A percentile compares a stretch with the other conserved stretches of the same genome.
Conservation (phyloP, 2,329 filamentous ascomycete species). For the Chaetomium sp. region DNA sequence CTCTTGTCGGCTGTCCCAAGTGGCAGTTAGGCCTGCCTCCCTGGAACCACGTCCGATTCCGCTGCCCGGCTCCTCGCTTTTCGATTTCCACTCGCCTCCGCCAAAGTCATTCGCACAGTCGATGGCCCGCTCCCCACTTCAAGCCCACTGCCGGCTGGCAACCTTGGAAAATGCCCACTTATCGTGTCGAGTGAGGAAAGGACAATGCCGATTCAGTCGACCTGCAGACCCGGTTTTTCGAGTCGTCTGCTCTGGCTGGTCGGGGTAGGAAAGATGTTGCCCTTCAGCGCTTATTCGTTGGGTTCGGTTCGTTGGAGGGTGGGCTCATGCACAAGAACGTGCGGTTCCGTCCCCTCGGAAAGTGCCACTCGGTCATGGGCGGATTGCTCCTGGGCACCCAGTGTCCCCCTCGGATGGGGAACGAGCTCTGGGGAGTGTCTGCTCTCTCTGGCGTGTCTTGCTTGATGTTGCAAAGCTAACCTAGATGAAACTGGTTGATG, state of each 20-base stretch:
- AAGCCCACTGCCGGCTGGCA: constrained; percentile 22
- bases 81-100: constrained; percentile 11
- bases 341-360: constrained; percentile 17
- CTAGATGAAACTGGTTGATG: background rate
- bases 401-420: background rate
- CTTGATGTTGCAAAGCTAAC: background rate
- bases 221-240: constrained; percentile 30
- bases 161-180: constrained; percentile 21
- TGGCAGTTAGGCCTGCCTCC: background rate
- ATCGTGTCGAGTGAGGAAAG: constrained; percentile 17
- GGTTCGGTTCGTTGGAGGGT: background rate
- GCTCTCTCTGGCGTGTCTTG: background rate
- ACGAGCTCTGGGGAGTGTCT: background rate
- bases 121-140: constrained; percentile 26
- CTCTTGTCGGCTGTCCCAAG: background rate
- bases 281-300: constrained; percentile 23
- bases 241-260: constrained; percentile 14
- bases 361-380: background rate
- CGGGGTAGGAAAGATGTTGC: constrained; percentile 6
- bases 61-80: background rate
- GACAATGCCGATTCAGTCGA: constrained; percentile 30
- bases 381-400: background rate
- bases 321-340: constrained; percentile 1
- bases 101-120: constrained; percentile 20
- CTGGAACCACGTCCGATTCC: constrained; percentile 7